These are phyloP conservation scores for Macrocybe sp. DNA, from an alignment of 1,284 basidiomycete species.

Conservation along the genomic window DNA sequence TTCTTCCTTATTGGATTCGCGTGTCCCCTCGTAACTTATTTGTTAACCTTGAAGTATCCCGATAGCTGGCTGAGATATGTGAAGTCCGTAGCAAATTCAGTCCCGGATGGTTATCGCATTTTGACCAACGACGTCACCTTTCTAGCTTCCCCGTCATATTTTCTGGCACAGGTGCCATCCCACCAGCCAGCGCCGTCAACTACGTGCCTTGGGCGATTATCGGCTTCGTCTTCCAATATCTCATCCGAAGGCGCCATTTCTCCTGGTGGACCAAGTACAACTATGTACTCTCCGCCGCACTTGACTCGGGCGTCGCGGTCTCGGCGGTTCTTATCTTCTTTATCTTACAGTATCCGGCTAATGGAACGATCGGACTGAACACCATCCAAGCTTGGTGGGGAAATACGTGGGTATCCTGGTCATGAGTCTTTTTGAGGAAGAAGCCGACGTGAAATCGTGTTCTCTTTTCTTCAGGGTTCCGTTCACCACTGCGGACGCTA, in stretches of 20 bases:
- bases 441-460: neutral
- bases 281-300: constrained; percentile 51
- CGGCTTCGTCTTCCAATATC: constrained; percentile 64
- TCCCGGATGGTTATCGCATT: neutral
- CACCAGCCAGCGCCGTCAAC: constrained; percentile 51
- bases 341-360: constrained; percentile 57
- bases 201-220: constrained; percentile 56
- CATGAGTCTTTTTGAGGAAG: neutral
- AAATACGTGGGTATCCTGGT: constrained; percentile 37
- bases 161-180: constrained; percentile 49
- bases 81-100: constrained; percentile 30
- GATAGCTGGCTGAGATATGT: constrained; percentile 39
- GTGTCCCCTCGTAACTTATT: constrained; percentile 34
- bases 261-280: constrained; percentile 68
- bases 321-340: constrained; percentile 62
- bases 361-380: constrained; percentile 53
- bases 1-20: constrained; percentile 53
- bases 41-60: constrained; percentile 32
- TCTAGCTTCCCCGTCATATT: constrained; percentile 50
- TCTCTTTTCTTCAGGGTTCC: constrained; percentile 20
- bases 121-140: constrained; percentile 1
- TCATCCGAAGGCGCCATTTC: constrained; percentile 54
- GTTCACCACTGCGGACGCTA: constrained; percentile 25
- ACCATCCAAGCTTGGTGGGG: constrained; percentile 70
- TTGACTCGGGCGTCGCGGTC: constrained; percentile 60